Evolutionary conservation across 768 basidiomycete species (phyloP).

Genomic region (Leccinum broughii): DNA sequence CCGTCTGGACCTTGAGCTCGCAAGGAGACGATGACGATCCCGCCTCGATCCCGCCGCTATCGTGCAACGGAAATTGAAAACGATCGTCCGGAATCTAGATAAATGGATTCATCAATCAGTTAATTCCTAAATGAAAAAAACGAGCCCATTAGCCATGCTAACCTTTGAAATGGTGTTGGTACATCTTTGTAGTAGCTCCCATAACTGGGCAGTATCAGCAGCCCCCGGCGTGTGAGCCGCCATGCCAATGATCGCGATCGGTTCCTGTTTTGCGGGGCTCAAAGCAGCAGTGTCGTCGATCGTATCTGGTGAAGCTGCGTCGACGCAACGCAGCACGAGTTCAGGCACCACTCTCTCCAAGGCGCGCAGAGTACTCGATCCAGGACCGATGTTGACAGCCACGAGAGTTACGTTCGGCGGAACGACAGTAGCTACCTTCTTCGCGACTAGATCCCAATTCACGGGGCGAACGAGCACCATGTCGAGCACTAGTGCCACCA

Average conservation of each 20-base stretch:
- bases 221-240: slow-evolving; percentile 58
- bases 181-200: slow-evolving; percentile 60
- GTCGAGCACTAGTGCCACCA: slow-evolving; percentile 42
- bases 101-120: not conserved
- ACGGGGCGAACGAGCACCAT: slow-evolving; percentile 50
- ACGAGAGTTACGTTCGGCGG: slow-evolving; percentile 21
- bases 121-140: not conserved
- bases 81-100: slow-evolving; percentile 61
- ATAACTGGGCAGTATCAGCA: slow-evolving; percentile 45
- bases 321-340: too few species aligned
- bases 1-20: slow-evolving; percentile 51
- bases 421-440: too few species aligned
- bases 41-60: slow-evolving; percentile 9
- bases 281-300: slow-evolving; percentile 5
- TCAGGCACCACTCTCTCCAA: too few species aligned
- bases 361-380: too few species aligned
- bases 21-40: slow-evolving; percentile 34
- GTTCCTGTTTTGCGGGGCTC: slow-evolving; percentile 38
- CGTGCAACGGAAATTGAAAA: slow-evolving; percentile 49
- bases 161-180: slow-evolving; percentile 60
- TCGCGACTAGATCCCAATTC: slow-evolving; percentile 46
- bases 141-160: slow-evolving; percentile 10
- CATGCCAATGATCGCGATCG: slow-evolving; percentile 75
- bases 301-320: too few species aligned
- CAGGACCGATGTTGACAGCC: slow-evolving; percentile 51